Conservation (phyloP, 129 eudicot genomes). For the Flaveria brownii region DNA sequence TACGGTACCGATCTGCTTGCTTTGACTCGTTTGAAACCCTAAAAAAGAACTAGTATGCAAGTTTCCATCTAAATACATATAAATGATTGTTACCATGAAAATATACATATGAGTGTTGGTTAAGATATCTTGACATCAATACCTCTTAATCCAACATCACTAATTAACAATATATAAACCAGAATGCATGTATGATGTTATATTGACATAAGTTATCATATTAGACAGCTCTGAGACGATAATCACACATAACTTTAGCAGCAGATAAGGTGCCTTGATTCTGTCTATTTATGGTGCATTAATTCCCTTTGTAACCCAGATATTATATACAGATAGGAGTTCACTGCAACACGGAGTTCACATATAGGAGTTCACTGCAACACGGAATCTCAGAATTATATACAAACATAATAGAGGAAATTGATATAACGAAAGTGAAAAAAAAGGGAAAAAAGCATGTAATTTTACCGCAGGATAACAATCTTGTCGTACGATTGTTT, state of each 20-base stretch:
- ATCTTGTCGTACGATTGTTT: constrained; percentile 57
- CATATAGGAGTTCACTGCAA: constrained; percentile 15
- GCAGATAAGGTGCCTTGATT: constrained; percentile 5
- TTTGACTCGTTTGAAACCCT: not conserved
- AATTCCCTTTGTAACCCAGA: not conserved
- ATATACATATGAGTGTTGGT: not conserved
- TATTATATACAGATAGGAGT: not conserved
- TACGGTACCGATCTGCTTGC: not conserved
- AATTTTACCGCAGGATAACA: constrained; percentile 70
- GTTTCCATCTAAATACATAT: not conserved
- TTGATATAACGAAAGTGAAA: not conserved
- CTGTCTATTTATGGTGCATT: not conserved
- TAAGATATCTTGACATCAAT: constrained; percentile 4
- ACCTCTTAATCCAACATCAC: not conserved
- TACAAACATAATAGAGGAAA: not conserved
- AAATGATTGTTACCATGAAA: not conserved
- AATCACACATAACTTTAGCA: constrained; percentile 6
- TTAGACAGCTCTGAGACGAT: constrained; percentile 19
- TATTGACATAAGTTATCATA: constrained; percentile 28
- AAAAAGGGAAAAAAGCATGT: not conserved
- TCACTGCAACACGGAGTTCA: constrained; percentile 12
- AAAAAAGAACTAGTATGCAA: not conserved
- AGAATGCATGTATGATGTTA: constrained; percentile 10
- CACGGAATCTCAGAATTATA: not conserved
- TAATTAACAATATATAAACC: constrained; percentile 16